Percentiles rank a stretch among this genome's conserved stretches.
phyloP scores from a whole-genome alignment of 306 rosid genomes.

The Herpetospermum pedunculosum region DNA sequence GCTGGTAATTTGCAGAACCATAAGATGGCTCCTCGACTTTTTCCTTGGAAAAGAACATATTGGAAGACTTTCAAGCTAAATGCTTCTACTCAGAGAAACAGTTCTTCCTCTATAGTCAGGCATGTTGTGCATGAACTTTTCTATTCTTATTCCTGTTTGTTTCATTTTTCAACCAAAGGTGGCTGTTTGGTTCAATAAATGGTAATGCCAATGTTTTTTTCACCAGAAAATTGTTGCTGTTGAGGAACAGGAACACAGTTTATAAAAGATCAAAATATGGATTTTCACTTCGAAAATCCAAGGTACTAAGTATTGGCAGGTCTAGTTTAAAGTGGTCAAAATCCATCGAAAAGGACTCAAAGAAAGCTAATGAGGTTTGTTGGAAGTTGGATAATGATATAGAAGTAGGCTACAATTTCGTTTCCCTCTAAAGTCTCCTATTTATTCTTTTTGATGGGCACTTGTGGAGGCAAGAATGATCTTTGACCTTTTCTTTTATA shows the following conservation, averaged over 20 bases:
- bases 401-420: not conserved
- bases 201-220: constrained; percentile 17
- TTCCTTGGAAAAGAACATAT: constrained; percentile 84
- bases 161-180: not conserved
- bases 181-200: constrained; percentile 17
- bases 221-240: constrained; percentile 65
- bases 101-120: constrained; percentile 58
- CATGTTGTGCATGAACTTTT: constrained; percentile 14
- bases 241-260: constrained; percentile 79
- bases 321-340: constrained; percentile 97
- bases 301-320: constrained; percentile 90
- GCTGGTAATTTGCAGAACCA: constrained; percentile 25
- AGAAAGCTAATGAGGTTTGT: constrained; percentile 93
- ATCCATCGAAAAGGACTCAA: constrained; percentile 80
- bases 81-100: constrained; percentile 32
- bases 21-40: constrained; percentile 53
- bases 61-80: constrained; percentile 39
- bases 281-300: constrained; percentile 81
- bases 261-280: constrained; percentile 82
- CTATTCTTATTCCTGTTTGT: not conserved
- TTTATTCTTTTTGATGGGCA: not conserved
- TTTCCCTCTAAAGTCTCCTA: not conserved
- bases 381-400: constrained; percentile 4
- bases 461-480: not conserved
- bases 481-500: not conserved